These are phyloP conservation scores for Leccinum sublutescens DNA, from an alignment of 768 basidiomycete genomes.

Conservation along the genomic window DNA sequence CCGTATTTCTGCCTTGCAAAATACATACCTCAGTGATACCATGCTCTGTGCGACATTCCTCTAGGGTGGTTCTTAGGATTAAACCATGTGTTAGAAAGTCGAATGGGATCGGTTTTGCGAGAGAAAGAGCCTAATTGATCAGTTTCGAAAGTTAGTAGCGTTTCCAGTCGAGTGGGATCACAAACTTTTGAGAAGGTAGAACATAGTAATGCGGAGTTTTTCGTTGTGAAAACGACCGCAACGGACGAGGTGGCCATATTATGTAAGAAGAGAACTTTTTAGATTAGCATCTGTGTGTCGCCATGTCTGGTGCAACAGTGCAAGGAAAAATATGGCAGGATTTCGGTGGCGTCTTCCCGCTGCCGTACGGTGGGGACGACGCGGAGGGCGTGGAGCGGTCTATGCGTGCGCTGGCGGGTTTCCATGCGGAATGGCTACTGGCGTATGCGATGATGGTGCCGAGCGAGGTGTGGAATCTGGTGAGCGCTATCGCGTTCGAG, in stretches of 20 bases:
- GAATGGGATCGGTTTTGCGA: constrained; percentile 77
- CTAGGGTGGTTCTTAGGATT: constrained; percentile 67
- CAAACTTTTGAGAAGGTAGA: constrained; percentile 70
- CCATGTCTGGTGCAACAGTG: no score
- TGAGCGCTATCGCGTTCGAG: no score
- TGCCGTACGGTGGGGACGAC: no score
- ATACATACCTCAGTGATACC: constrained; percentile 64
- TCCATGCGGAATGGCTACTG: no score
- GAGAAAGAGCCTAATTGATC: constrained; percentile 87
- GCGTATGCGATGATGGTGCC: no score
- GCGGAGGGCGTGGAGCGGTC: no score
- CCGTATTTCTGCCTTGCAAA: background rate
- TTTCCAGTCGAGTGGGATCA: constrained; percentile 87
- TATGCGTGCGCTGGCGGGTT: no score
- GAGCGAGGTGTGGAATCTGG: no score
- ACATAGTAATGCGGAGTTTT: constrained; percentile 19
- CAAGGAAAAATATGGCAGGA: no score
- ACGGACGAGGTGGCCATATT: constrained; percentile 3
- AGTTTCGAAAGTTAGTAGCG: constrained; percentile 97
- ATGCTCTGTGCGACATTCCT: constrained; percentile 71
- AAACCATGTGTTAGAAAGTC: constrained; percentile 90
- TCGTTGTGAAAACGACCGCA: constrained; percentile 19
- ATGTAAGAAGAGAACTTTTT: no score
- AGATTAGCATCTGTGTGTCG: no score
- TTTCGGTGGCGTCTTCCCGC: no score